phyloP scores from a whole-genome alignment of 176 grass and related monocot genomes.

The Guadua angustifolia region DNA sequence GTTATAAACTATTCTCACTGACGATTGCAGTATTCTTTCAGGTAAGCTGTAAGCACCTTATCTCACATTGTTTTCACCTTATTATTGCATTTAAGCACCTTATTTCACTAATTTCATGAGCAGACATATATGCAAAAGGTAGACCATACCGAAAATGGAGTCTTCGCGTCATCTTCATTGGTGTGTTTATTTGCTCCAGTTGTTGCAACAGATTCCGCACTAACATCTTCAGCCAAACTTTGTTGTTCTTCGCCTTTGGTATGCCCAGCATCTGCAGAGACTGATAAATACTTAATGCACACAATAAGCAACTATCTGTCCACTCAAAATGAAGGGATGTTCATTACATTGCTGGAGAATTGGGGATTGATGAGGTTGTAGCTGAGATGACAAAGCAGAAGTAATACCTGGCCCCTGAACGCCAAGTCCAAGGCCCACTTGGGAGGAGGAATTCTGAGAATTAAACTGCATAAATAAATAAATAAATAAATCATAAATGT shows the following conservation, averaged over 20 bases:
- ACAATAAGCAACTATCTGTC: conserved; percentile 22
- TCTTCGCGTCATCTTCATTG: conserved; percentile 77
- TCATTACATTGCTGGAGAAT: conserved; percentile 40
- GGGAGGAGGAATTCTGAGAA: conserved; percentile 73
- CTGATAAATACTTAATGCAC: conserved; percentile 42
- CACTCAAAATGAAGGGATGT: conserved; percentile 31
- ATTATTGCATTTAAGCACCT: neutral
- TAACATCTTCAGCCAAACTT: conserved; percentile 65
- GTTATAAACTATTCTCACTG: neutral
- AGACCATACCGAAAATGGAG: conserved; percentile 57
- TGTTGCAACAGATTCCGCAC: conserved; percentile 50
- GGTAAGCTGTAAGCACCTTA: neutral
- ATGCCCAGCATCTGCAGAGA: conserved; percentile 60
- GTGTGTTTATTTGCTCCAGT: conserved; percentile 67
- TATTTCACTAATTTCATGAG: conserved; percentile 23
- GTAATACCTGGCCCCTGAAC: conserved; percentile 71
- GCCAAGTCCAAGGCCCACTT: conserved; percentile 63
- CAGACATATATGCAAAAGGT: neutral
- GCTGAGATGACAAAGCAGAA: conserved; percentile 45
- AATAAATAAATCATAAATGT: conserved; percentile 44
- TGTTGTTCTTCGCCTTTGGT: conserved; percentile 71
- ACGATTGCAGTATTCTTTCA: neutral
- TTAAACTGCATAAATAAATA: conserved; percentile 73
- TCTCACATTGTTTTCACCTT: neutral
- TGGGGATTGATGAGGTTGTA: conserved; percentile 23